Base-by-base conservation (phyloP, 495 filamentous ascomycete species). In the Pyrenula aspistea region DNA sequence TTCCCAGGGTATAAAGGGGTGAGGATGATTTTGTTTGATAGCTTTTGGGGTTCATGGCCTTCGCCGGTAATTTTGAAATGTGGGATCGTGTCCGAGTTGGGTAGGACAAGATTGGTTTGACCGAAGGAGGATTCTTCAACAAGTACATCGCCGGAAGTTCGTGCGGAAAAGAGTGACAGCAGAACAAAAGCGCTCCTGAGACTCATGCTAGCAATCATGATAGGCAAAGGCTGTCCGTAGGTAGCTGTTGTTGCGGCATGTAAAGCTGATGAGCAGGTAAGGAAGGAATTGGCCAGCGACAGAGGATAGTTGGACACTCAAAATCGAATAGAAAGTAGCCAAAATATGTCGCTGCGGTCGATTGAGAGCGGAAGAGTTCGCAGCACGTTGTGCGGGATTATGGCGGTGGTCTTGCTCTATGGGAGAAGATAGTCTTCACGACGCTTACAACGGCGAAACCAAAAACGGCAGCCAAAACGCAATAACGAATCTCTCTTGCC, bases 1-100 rank as follows among this genome's bases (percentile, higher is more conserved):
- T 93, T 93, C 50, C 93, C 93, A 10, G 92, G 91, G 53, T 80
- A 82, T 8, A 88, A 85, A 1, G 94, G 93, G 10, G 94, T 98
- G 52, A 98, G 77, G 64, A 98, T 88, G 55, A 97, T 57, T 67
- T 91, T 90, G 73, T 97, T 89, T 51, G 90, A 94, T 59, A 97
- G 80, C 75, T 78, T 66, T 62, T 88, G 76, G 54, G 92, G 87
- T 3, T 72, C 65, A 63, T 83, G 76, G 56, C 86, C 86, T 47
- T 83, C 82, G 65, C 91, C 89, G 53, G 79, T 78, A 47, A 91
- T 70, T 55, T 78, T 70, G 76, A 84, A 96, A 54, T 79, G 77
- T 2, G 83, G 83, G 51, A 88, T 77, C 22, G 65, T 72, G 53
- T 78, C 69, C 51, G 68, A 65, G 62, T 75, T 79, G 19, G 77